Base-by-base conservation (phyloP, 2,329 filamentous ascomycete genomes). In the Trematosphaeria pertusa region DNA sequence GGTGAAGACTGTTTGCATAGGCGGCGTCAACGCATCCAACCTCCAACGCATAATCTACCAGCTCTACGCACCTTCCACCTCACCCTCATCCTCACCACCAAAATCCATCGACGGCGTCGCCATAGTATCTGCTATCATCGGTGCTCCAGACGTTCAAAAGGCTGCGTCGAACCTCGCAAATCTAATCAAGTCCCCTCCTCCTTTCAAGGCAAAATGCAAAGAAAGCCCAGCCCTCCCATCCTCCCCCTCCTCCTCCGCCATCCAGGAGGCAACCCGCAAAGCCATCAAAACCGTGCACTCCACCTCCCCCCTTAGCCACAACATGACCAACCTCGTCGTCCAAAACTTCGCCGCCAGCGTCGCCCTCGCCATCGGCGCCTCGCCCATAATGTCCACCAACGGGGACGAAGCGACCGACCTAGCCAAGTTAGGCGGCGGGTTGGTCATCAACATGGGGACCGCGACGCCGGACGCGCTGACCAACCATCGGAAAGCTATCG, bases 291-390 rank as follows among this genome's bases (percentile, higher is more conserved):
- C 79, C 5, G 81, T 96, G 37, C 82, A 82, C 4, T 69, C 77
- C 2, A 78, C 74, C 33, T 86, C 82, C 46, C 91, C 92, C 0
- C 79, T 97, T 17, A 88, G 88, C 39, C 93, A 97, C 74, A 97
- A 96, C 74, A 97, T 97, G 90, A 97, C 94, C 42, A 97, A 97
- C 69, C 80, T 92, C 41, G 93, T 97, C 0, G 93, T 97, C 17
- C 91, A 96, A 65, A 96, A 97, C 74, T 89, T 97, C 63, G 89
- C 92, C 12, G 93, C 94, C 41, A 97, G 96, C 65, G 87, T 97
- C 3, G 91, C 90, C 30, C 81, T 97, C 12, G 84, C 87, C 24
- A 81, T 95, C 41, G 93, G 93, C 26, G 88, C 89, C 10, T 94
- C 88, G 15, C 93, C 93, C 30, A 97, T 97, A 71, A 97, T 97